These are phyloP conservation scores for Plasmodium falciparum DNA, from an alignment of 169 alveolate species.

Conservation along the genomic window DNA sequence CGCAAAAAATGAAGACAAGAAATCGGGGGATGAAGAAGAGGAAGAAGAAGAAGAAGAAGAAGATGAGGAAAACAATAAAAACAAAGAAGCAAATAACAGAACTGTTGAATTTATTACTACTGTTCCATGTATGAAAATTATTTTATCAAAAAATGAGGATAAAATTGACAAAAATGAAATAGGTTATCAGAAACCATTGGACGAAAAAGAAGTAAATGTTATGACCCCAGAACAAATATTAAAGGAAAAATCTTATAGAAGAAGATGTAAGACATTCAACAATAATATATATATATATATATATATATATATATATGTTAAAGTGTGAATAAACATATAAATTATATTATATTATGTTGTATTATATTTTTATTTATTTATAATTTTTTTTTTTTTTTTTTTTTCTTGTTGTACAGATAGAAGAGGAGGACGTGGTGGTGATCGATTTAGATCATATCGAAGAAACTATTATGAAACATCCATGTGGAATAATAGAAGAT, in stretches of 20 bases:
- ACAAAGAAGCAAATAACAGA: slow-evolving; percentile 40
- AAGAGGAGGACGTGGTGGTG: slow-evolving; percentile 63
- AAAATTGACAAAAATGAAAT: slow-evolving; percentile 51
- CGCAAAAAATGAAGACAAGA: slow-evolving; percentile 35
- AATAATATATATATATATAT: slow-evolving; percentile 9
- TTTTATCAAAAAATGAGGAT: slow-evolving; percentile 52
- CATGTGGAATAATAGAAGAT: slow-evolving; percentile 74
- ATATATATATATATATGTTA: not conserved
- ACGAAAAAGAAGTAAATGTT: slow-evolving; percentile 57
- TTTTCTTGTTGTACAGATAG: slow-evolving; percentile 27
- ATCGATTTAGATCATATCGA: slow-evolving; percentile 32
- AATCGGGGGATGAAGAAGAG: slow-evolving; percentile 9
- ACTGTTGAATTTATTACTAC: slow-evolving; percentile 60
- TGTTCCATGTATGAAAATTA: slow-evolving; percentile 73
- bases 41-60: slow-evolving; percentile 23
- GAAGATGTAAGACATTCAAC: slow-evolving; percentile 27
- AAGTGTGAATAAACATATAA: not conserved
- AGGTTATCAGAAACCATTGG: slow-evolving; percentile 70
- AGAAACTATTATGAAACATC: slow-evolving; percentile 54
- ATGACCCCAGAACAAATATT: slow-evolving; percentile 67
- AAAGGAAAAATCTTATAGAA: slow-evolving; percentile 66
- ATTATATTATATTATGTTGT: not conserved
- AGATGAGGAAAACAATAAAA: slow-evolving; percentile 35
- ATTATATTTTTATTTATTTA: not conserved
- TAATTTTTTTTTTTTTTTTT: not conserved